phyloP scores from a whole-genome alignment of 257 asterid species.

The Fraxinus americana region DNA sequence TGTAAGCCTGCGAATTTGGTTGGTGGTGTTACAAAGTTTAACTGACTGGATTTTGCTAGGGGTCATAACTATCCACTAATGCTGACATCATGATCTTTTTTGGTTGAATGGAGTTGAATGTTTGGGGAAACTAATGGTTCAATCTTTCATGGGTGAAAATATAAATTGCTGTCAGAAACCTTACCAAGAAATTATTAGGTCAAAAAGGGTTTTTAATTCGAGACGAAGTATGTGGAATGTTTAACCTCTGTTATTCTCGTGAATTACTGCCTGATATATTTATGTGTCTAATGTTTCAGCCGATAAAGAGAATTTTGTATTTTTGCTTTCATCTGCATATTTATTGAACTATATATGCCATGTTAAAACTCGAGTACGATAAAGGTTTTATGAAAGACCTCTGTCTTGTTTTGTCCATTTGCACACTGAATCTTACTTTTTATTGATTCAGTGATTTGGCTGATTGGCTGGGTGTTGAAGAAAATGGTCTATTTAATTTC shows the following conservation, averaged over 20 bases:
- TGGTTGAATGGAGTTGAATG: background rate
- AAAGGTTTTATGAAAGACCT: background rate
- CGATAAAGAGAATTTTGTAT: background rate
- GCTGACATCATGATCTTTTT: background rate
- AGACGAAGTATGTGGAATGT: background rate
- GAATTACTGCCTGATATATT: background rate
- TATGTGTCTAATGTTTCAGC: background rate
- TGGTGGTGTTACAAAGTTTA: background rate
- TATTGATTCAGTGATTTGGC: constrained; percentile 76
- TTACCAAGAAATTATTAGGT: background rate
- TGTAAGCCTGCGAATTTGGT: background rate
- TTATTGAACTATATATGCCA: background rate
- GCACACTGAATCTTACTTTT: constrained; percentile 11
- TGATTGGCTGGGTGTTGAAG: constrained; percentile 98
- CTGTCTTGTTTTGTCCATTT: constrained; percentile 1
- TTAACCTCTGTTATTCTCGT: background rate
- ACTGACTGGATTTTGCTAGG: background rate
- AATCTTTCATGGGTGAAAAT: background rate
- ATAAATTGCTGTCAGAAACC: background rate
- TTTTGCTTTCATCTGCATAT: background rate
- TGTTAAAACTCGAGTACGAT: background rate
- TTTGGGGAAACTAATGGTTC: background rate
- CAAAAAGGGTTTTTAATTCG: background rate
- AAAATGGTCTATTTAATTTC: constrained; percentile 89
- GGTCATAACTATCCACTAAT: background rate